phyloP scores from a whole-genome alignment of 2,329 filamentous ascomycete species.

The Cordyceps javanica region DNA sequence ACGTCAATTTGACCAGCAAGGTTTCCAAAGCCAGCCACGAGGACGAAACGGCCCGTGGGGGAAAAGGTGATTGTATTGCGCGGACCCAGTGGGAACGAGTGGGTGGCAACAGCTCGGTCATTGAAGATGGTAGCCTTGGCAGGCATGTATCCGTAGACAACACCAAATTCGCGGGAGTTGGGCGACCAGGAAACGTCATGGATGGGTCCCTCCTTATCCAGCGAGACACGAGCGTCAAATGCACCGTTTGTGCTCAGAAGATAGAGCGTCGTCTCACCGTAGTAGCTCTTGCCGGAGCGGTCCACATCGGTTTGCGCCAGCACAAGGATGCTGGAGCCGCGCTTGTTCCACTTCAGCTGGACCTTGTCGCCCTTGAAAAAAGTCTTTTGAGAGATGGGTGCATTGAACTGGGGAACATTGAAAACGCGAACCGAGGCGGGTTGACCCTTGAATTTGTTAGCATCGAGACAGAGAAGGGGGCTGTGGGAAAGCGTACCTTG shows the following conservation, averaged over 20 bases:
- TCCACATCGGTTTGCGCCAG: conserved; percentile 97
- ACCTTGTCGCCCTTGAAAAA: conserved; percentile 99
- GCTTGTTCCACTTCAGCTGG: conserved; percentile 93
- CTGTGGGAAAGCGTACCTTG: conserved; percentile 55
- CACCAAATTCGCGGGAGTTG: conserved; percentile 95
- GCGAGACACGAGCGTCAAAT: conserved; percentile 84
- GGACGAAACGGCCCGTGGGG: conserved; percentile 83
- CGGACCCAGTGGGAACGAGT: conserved; percentile 80
- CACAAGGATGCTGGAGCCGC: conserved; percentile 86
- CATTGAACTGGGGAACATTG: conserved; percentile 80
- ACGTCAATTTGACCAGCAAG: conserved; percentile 96
- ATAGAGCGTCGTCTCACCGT: conserved; percentile 96
- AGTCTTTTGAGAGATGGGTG: conserved; percentile 88
- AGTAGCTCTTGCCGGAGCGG: conserved; percentile 98
- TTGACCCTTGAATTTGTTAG: conserved; percentile 59
- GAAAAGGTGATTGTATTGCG: conserved; percentile 96
- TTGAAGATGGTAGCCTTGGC: conserved; percentile 99
- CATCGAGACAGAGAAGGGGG: background rate
- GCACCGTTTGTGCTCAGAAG: conserved; percentile 84
- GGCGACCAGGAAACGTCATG: conserved; percentile 98
- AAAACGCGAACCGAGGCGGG: conserved; percentile 92
- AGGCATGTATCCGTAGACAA: conserved; percentile 98
- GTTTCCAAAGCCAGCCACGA: conserved; percentile 96
- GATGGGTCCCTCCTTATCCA: conserved; percentile 96
- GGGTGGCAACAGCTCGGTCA: conserved; percentile 70